A percentile compares a stretch with the other conserved stretches of the same genome.
Conservation (phyloP, 1,284 basidiomycete genomes). For the Abortiporus biennis region DNA sequence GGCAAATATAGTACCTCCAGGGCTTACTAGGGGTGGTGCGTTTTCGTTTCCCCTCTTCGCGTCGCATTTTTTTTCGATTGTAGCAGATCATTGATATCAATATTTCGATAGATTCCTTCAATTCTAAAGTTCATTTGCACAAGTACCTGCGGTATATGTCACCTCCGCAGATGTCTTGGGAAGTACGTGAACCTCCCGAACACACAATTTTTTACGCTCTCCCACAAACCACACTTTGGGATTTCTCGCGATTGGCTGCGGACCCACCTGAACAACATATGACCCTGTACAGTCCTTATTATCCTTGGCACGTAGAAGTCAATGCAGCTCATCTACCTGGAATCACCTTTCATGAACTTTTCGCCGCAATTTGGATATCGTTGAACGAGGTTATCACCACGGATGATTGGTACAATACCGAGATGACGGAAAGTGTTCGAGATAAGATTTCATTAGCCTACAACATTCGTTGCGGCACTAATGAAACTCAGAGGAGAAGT, state of each 20-base stretch:
- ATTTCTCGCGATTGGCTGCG: slow-evolving; percentile 38
- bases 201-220: slow-evolving; percentile 36
- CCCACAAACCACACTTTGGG: slow-evolving; percentile 27
- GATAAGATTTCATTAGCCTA: slow-evolving; percentile 20
- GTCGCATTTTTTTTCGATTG: slow-evolving; percentile 1
- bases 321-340: slow-evolving; percentile 37
- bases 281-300: slow-evolving; percentile 40
- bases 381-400: slow-evolving; percentile 22
- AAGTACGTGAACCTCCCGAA: slow-evolving; percentile 28
- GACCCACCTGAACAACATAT: slow-evolving; percentile 39
- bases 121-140: slow-evolving; percentile 22
- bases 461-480: slow-evolving; percentile 15
- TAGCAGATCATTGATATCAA: not conserved
- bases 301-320: slow-evolving; percentile 58
- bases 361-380: slow-evolving; percentile 29
- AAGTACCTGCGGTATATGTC: slow-evolving; percentile 28
- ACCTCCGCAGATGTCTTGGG: slow-evolving; percentile 25
- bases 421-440: slow-evolving; percentile 22
- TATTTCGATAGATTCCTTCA: not conserved
- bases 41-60: not conserved
- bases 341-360: slow-evolving; percentile 48
- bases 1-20: not conserved
- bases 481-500: slow-evolving; percentile 15
- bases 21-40: slow-evolving; percentile 2
- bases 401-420: slow-evolving; percentile 25